Evolutionary conservation across 2,329 filamentous ascomycete species (phyloP), one percentile per base, ranked within the genome.

Genomic region (Pezicula carpinea): DNA sequence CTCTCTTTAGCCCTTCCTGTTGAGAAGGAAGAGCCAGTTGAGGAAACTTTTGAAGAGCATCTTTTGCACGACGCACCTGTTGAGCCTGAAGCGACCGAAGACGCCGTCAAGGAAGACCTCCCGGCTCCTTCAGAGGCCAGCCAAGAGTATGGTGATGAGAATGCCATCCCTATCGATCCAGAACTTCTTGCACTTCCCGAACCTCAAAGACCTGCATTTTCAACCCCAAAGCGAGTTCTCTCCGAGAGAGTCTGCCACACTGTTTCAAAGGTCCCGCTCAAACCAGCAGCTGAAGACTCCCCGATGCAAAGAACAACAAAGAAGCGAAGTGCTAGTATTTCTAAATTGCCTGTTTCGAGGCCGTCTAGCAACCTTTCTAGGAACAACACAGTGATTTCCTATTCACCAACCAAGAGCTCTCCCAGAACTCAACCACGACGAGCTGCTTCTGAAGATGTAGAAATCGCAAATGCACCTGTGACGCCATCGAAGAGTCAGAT

Each of bases 251-350:
- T 75, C n/a, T 79, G 85, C 52, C 80, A 87, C 63, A 91, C 87
- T 0, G 82, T 87, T 0, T 87, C 84, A 21, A 91, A 90, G 66
- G 80, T 91, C 4, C 86, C 87, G 1, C 68, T 91, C 34, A 89
- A 88, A 64, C 72, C 81, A 3, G 82, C 82, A 19, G 84, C 70
- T 13, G 66, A 73, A 5, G 63, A 71, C 2, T 74, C 72, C 7
- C 71, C 74, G 13, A 55, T 60, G 46, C 53, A 53, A 38, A 50
- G 54, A 32, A 56, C 40, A 49, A 72, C 54, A 69, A 69, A 51
- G 41, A 62, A 62, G 52, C 70, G 46, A 59, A 70, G 47, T 64
- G 71, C 49, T 67, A 77, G 62, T 58, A 73, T 55, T 64, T 71
- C 47, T 3, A 52, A 53, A 35, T 63, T 74, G 15, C 68, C 75